Evolutionary conservation across 2,329 filamentous ascomycete genomes (phyloP), one percentile per base, ranked within the genome.

Genomic region (Ustulina deusta): DNA sequence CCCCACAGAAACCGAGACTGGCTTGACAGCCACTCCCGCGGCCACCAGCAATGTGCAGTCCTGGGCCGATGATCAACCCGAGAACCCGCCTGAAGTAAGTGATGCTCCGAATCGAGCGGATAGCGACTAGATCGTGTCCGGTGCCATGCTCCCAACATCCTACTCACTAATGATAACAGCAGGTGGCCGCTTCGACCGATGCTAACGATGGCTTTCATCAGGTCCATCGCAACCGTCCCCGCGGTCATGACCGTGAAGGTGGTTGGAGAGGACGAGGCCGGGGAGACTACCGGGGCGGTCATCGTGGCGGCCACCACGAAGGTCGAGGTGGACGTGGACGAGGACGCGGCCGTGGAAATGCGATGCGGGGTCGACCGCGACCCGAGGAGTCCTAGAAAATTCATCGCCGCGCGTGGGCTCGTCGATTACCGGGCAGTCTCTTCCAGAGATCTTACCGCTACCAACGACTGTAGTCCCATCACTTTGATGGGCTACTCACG

Each of bases 1-100:
- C 75, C 86, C 90, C 54, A 82, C 88, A 59, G 93, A 97, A 83
- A 90, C 91, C 5, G 92, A 96, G 69, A 88, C 85, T 42, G 89
- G 88, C 42, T 78, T 88, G 48, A 81, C 85, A 54, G 87, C 88
- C 29, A 89, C 87, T n/a, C 87, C 89, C 54, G 89, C 87, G 6
- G 82, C 83, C 9, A 79, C 82, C 44, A 77, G 81, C 62, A 85
- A 85, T 74, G 84, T 84, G 34, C 89, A 91, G 76, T 93, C 90
- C 74, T 97, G 93, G 93, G 93, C 93, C 29, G 93, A 97, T 75
- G 92, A 96, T 68, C 87, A 92, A 73, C 88, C 91, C 20, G 87
- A 89, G 67, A 79, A 78, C 63, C 78, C 78, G 42, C 72, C 79
- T 34, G 81, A 83, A 76, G 84, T 86, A 77, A 73, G 82, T 75